These are phyloP conservation scores for Amylocystis lapponica DNA, from an alignment of 768 basidiomycete species.

Conservation along the genomic window DNA sequence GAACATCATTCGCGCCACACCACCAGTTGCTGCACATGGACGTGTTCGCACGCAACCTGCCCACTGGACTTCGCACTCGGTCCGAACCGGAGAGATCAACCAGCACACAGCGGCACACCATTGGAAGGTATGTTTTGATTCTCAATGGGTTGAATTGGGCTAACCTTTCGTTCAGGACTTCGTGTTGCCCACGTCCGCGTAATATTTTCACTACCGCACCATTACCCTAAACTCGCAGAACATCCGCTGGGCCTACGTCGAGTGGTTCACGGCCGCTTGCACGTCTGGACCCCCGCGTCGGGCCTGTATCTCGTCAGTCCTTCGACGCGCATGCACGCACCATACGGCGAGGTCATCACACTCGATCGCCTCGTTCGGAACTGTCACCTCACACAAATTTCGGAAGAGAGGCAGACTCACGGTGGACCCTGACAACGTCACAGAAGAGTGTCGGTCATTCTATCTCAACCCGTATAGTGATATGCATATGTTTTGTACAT, in stretches of 20 bases:
- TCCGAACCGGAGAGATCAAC: background rate
- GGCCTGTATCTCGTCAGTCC: background rate
- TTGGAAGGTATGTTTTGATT: no score
- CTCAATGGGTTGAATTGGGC: no score
- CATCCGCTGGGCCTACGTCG: constrained; percentile 1
- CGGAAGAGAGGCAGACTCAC: background rate
- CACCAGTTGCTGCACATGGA: background rate
- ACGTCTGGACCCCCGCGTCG: background rate
- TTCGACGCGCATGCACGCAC: background rate
- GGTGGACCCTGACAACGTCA: background rate
- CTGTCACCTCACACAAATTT: constrained; percentile 2
- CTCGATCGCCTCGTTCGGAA: background rate
- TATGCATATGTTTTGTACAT: constrained; percentile 3
- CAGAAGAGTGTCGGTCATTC: constrained; percentile 1
- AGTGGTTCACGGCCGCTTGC: constrained; percentile 4
- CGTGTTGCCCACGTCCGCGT: constrained; percentile 5
- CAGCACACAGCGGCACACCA: background rate
- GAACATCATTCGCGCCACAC: background rate
- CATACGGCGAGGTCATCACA: background rate
- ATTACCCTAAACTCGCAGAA: background rate
- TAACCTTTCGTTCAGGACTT: constrained; percentile 2
- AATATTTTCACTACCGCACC: background rate
- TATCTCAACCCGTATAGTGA: constrained; percentile 5
- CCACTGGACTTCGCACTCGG: background rate
- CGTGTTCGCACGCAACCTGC: background rate